These are phyloP conservation scores for Raddia distichophylla DNA, from an alignment of 176 grass and related monocot genomes.

Conservation along the genomic window DNA sequence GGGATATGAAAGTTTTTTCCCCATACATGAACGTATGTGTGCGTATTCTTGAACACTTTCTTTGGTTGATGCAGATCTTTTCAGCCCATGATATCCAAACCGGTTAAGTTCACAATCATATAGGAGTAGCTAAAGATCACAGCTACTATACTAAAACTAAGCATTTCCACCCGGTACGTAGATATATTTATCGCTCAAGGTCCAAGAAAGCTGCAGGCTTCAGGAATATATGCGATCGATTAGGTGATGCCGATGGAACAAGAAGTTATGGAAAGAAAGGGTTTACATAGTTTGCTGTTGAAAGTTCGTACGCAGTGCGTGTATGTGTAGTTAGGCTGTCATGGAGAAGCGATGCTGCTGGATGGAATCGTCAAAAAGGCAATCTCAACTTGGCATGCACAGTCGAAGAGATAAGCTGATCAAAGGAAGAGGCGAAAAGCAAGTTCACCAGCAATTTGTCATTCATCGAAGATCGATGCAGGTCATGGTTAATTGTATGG, in stretches of 20 bases:
- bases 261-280: not conserved
- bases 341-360: not conserved
- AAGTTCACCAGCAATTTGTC: not conserved
- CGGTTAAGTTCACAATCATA: not conserved
- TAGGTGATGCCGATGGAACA: not conserved
- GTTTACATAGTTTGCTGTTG: not conserved
- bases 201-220: not conserved
- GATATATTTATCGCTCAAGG: not conserved
- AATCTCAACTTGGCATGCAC: not conserved
- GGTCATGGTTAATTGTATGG: not conserved
- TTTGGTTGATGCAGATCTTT: not conserved
- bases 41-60: too few species aligned
- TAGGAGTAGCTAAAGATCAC: not conserved
- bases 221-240: not conserved
- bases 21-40: too few species aligned
- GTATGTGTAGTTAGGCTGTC: not conserved
- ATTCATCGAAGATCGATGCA: not conserved
- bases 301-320: not conserved
- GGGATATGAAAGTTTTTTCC: too few species aligned
- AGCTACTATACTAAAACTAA: not conserved
- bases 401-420: slow-evolving; percentile 3
- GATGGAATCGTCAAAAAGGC: not conserved
- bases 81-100: not conserved
- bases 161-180: not conserved
- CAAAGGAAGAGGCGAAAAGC: not conserved